Evolutionary conservation across 2,329 filamentous ascomycete genomes (phyloP).

Genomic region (Aureobasidium sp.): DNA sequence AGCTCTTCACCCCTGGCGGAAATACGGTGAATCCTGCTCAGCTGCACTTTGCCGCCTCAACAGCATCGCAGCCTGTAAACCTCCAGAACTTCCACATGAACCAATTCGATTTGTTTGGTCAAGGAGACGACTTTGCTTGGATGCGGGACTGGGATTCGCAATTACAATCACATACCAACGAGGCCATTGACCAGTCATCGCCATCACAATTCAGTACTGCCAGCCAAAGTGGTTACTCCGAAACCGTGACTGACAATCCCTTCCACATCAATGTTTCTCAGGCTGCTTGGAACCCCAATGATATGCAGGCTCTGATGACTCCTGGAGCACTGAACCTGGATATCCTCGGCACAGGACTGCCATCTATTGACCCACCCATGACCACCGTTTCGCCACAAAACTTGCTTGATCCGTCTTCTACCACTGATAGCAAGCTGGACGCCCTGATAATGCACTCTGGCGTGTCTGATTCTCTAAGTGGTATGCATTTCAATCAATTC

Average conservation of each 20-base stretch:
- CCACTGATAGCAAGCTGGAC: constrained; percentile 67
- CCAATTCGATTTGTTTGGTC: constrained; percentile 40
- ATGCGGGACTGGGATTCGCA: constrained; percentile 73
- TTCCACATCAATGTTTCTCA: constrained; percentile 23
- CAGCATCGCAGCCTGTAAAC: constrained; percentile 36
- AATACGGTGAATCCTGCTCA: constrained; percentile 58
- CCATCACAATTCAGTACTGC: constrained; percentile 93
- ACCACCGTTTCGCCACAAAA: constrained; percentile 73
- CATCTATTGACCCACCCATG: constrained; percentile 63
- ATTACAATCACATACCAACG: constrained; percentile 58
- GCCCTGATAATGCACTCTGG: constrained; percentile 54
- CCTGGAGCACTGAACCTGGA: constrained; percentile 67
- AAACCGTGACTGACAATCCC: constrained; percentile 76
- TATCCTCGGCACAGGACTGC: constrained; percentile 65
- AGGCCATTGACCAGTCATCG: constrained; percentile 84
- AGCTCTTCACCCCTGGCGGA: constrained; percentile 57
- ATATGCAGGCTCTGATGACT: constrained; percentile 60
- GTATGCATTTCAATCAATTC: constrained; percentile 44
- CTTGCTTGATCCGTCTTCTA: constrained; percentile 57
- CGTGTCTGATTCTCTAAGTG: constrained; percentile 58
- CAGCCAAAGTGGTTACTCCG: constrained; percentile 85
- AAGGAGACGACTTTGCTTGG: constrained; percentile 79
- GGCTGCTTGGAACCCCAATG: constrained; percentile 57
- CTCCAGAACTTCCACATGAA: constrained; percentile 39
- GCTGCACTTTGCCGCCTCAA: constrained; percentile 72